A percentile compares a stretch with the other conserved stretches of the same genome.
Evolutionary conservation across 192 early-diverging fungal species (phyloP).

Genomic region (Umbelopsis sp.): DNA sequence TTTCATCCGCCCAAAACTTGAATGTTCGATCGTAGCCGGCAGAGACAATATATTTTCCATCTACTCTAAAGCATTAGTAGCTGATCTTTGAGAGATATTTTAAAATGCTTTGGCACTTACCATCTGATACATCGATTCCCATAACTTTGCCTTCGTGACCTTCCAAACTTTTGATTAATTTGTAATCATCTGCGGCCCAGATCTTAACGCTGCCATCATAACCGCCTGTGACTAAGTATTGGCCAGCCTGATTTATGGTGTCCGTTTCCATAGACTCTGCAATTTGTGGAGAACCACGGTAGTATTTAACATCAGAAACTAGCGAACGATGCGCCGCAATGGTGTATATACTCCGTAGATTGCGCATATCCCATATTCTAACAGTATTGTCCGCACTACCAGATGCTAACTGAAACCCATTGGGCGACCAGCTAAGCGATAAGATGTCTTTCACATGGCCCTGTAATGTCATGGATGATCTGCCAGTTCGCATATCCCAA

Average conservation of each 20-base stretch:
- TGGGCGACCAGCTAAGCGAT: slow-evolving; percentile 88
- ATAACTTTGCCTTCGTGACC: slow-evolving; percentile 93
- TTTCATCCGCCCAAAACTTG: slow-evolving; percentile 82
- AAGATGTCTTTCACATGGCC: slow-evolving; percentile 93
- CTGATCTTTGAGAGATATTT: neutral
- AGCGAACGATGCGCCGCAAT: slow-evolving; percentile 93
- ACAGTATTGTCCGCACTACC: slow-evolving; percentile 92
- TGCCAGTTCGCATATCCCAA: slow-evolving; percentile 94
- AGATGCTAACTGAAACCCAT: slow-evolving; percentile 90
- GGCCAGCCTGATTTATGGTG: slow-evolving; percentile 56
- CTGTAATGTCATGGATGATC: slow-evolving; percentile 84
- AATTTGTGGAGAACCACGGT: slow-evolving; percentile 41
- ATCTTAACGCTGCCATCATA: slow-evolving; percentile 94
- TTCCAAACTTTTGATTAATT: slow-evolving; percentile 81
- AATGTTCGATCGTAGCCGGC: slow-evolving; percentile 92
- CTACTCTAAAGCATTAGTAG: slow-evolving; percentile 29
- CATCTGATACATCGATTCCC: slow-evolving; percentile 76
- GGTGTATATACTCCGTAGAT: slow-evolving; percentile 71
- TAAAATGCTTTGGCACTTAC: slow-evolving; percentile 16
- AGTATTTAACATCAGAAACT: slow-evolving; percentile 81
- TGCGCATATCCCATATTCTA: slow-evolving; percentile 91
- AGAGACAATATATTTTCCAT: slow-evolving; percentile 86
- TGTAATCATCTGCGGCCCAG: slow-evolving; percentile 94
- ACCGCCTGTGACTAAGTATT: slow-evolving; percentile 77
- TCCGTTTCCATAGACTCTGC: slow-evolving; percentile 35